phyloP scores from a whole-genome alignment of 768 basidiomycete genomes.

The Leccinum longicurvipes region DNA sequence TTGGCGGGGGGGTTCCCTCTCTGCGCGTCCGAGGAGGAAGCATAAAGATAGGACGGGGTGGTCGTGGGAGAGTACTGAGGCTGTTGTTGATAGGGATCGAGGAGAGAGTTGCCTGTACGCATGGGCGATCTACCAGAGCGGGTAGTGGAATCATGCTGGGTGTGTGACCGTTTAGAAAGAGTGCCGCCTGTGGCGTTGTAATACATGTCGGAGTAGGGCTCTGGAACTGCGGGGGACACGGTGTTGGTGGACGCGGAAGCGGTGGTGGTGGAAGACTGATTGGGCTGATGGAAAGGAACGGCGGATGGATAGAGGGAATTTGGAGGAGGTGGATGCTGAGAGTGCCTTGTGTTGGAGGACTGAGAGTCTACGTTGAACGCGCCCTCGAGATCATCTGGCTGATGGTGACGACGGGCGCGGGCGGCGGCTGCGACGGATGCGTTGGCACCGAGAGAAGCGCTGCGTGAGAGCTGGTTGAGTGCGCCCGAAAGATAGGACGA shows the following conservation, averaged over 20 bases:
- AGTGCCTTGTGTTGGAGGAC: slow-evolving; percentile 17
- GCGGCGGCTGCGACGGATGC: slow-evolving; percentile 40
- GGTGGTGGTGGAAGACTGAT: not conserved
- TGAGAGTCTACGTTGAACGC: slow-evolving; percentile 40
- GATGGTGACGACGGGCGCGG: slow-evolving; percentile 61
- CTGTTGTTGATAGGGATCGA: slow-evolving; percentile 74
- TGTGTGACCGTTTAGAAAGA: slow-evolving; percentile 54
- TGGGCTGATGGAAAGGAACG: slow-evolving; percentile 55
- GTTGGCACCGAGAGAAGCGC: slow-evolving; percentile 58
- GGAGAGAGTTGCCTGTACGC: slow-evolving; percentile 49
- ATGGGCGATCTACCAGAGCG: slow-evolving; percentile 61
- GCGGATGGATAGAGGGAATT: slow-evolving; percentile 57
- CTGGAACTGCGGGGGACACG: slow-evolving; percentile 27
- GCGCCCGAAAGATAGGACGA: slow-evolving; percentile 48
- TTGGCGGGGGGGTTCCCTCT: slow-evolving; percentile 39
- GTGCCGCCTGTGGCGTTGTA: slow-evolving; percentile 48
- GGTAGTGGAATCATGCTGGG: slow-evolving; percentile 51
- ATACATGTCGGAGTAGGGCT: slow-evolving; percentile 59
- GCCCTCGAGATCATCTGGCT: slow-evolving; percentile 65
- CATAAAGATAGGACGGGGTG: slow-evolving; percentile 45
- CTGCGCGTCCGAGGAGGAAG: slow-evolving; percentile 35
- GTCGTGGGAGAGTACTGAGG: slow-evolving; percentile 56
- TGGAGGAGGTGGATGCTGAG: slow-evolving; percentile 37
- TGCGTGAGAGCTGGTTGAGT: slow-evolving; percentile 58
- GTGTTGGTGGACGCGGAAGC: slow-evolving; percentile 28